These are phyloP conservation scores for Magnusiomyces suaveolens DNA, from an alignment of 1,139 yeast species.

Conservation along the genomic window DNA sequence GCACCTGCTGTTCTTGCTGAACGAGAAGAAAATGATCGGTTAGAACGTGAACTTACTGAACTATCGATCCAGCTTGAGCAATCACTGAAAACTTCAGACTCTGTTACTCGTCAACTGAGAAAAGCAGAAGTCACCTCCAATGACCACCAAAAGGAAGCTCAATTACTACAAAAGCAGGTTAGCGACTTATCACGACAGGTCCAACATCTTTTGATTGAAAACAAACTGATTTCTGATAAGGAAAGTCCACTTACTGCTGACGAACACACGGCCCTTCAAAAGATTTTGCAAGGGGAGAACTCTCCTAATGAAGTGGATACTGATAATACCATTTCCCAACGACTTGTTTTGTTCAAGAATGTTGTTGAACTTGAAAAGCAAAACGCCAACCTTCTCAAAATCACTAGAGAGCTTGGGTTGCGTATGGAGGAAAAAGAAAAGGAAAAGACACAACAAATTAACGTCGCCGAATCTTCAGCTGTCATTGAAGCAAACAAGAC, in stretches of 20 bases:
- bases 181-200: conserved; percentile 74
- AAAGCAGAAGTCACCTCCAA: conserved; percentile 20
- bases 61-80: conserved; percentile 41
- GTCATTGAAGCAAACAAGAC: conserved; percentile 71
- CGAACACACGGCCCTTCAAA: conserved; percentile 48
- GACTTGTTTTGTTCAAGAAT: conserved; percentile 60
- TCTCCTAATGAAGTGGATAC: conserved; percentile 47
- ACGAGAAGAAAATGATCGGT: conserved; percentile 41
- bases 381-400: conserved; percentile 59
- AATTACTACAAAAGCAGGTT: conserved; percentile 44
- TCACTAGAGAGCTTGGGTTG: conserved; percentile 60
- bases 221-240: conserved; percentile 44
- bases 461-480: conserved; percentile 47
- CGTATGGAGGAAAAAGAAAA: conserved; percentile 51
- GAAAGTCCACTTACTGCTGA: conserved; percentile 43
- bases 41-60: conserved; percentile 46
- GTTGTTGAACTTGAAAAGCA: conserved; percentile 60
- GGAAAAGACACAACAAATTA: conserved; percentile 36
- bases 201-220: conserved; percentile 59
- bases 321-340: conserved; percentile 57
- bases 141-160: conserved; percentile 29
- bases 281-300: conserved; percentile 32
- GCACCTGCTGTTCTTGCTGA: conserved; percentile 71
- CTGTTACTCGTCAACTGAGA: conserved; percentile 29
- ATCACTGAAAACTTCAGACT: conserved; percentile 38